Evolutionary conservation across 345 rosid species (phyloP).

Genomic region (Ceriops tagal): DNA sequence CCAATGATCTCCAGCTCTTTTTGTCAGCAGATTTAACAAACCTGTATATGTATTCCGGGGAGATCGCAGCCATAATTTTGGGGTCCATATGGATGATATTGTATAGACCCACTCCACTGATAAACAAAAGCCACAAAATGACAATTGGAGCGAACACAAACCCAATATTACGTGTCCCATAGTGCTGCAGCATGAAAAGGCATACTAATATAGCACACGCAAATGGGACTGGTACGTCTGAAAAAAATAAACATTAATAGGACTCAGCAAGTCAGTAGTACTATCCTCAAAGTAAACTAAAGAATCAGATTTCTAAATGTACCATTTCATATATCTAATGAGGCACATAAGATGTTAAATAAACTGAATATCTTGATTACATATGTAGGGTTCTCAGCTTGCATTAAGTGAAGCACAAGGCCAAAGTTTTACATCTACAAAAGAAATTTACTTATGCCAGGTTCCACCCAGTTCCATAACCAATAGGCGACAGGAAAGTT

Average conservation of each 20-base stretch:
- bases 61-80: slow-evolving; percentile 35
- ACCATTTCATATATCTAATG: no score
- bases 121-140: slow-evolving; percentile 50
- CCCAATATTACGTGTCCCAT: slow-evolving; percentile 50
- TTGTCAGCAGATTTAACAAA: slow-evolving; percentile 28
- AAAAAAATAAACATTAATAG: neutral
- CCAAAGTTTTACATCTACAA: no score
- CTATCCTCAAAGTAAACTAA: no score
- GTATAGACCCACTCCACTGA: slow-evolving; percentile 48
- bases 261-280: no score
- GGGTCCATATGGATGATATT: slow-evolving; percentile 35
- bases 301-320: no score
- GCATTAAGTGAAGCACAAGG: no score
- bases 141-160: slow-evolving; percentile 49
- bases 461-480: no score
- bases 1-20: slow-evolving; percentile 42
- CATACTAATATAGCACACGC: slow-evolving; percentile 53
- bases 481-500: no score
- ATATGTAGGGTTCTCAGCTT: no score
- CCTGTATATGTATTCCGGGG: slow-evolving; percentile 43
- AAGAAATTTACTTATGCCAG: no score
- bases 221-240: slow-evolving; percentile 53
- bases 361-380: no score
- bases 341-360: no score
- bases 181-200: slow-evolving; percentile 59